Base-by-base conservation (phyloP, 1,139 yeast species). In the Torulaspora globosa region DNA sequence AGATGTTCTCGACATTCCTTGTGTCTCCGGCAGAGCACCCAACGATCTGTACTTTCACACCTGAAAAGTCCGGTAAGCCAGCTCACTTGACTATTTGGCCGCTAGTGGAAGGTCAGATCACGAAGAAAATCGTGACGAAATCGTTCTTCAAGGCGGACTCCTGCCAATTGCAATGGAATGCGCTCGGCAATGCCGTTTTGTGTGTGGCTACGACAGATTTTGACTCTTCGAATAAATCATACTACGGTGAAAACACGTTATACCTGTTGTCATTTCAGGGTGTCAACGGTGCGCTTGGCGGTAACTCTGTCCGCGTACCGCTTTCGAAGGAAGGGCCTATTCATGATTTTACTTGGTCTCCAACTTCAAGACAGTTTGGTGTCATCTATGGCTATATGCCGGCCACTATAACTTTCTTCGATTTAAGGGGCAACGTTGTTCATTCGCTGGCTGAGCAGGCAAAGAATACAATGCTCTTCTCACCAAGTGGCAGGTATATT, bases 381-480 rank as follows among this genome's bases (percentile, higher is more conserved):
- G 98, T 92, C 41, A 89, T 86, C 50, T 90, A 90, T 64, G 99
- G 98, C 30, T 90, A 78, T 69, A 94, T 94, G 98, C 99, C 99
- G 1, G 88, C 97, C 23, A 86, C 86, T 62, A 89, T 97, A 23
- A 83, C 96, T 10, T 88, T 94, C 62, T 92, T 92, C 63, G 97
- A 94, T 69, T 82, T 95, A 24, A 80, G 97, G 62, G 99, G 98
- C 54, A 87, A 89, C 65, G 75, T 82, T 31, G 83, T 89, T 52
- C 87, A 84, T 66, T 78, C 89, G 1, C 75, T 94, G 62, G 92
- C 96, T 30, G 82, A 86, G 30, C 87, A 88, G 33, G 86, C 97
- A 45, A 81, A 95, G 66, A 94, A 94, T 69, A 87, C 96, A 27
- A 80, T 94, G 56, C 71, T 84, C 57, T 94, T 87, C 66, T 89